Percentiles rank a stretch among this genome's conserved stretches.
These are phyloP conservation scores for Salvia sclarea DNA, from an alignment of 305 asterid genomes.

Conservation along the genomic window DNA sequence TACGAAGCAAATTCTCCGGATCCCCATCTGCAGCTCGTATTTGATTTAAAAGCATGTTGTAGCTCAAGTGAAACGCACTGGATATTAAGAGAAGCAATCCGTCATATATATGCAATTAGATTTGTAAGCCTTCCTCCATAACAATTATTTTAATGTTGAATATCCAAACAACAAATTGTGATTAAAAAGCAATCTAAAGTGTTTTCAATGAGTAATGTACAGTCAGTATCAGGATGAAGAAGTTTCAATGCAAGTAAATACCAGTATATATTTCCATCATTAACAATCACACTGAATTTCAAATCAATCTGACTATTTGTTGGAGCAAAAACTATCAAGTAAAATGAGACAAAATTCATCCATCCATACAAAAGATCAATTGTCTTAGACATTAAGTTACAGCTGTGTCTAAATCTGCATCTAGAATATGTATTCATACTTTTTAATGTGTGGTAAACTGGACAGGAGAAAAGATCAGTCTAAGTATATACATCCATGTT, in stretches of 20 bases:
- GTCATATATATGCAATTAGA: conserved; percentile 27
- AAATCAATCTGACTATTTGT: conserved; percentile 12
- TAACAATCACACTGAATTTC: background rate
- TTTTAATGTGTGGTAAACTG: background rate
- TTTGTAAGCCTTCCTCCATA: background rate
- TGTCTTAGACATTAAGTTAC: background rate
- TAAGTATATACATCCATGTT: conserved; percentile 4
- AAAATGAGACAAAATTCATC: background rate
- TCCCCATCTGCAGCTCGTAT: conserved; percentile 91
- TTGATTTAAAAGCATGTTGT: conserved; percentile 96
- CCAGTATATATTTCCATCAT: conserved; percentile 7
- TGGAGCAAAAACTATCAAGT: background rate
- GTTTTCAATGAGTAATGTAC: conserved; percentile 21
- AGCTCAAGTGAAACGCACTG: conserved; percentile 98
- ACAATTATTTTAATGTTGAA: conserved; percentile 2
- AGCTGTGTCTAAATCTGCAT: conserved; percentile 11
- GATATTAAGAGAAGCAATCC: conserved; percentile 30
- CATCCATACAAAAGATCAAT: conserved; percentile 8
- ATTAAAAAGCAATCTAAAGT: conserved; percentile 4
- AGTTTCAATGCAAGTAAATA: conserved; percentile 10
- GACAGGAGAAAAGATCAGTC: background rate
- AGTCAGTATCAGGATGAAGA: conserved; percentile 20
- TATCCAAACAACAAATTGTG: background rate
- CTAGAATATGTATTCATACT: conserved; percentile 1
- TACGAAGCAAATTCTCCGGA: conserved; percentile 91